These are phyloP conservation scores for Quercus engelmannii DNA, from an alignment of 306 rosid genomes.

Conservation along the genomic window DNA sequence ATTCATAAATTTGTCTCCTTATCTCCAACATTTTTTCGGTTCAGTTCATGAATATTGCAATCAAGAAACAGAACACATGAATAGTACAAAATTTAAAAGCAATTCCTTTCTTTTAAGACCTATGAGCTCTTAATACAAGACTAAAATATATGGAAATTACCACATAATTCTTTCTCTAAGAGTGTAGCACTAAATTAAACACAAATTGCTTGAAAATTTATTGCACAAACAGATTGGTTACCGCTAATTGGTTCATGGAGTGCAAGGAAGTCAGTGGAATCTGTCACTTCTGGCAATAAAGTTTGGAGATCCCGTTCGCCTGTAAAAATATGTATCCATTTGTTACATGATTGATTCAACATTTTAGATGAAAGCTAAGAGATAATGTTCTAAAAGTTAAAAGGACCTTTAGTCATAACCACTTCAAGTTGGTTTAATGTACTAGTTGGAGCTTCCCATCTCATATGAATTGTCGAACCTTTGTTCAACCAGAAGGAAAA, in stretches of 20 bases:
- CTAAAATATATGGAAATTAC: background rate
- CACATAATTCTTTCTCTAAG: background rate
- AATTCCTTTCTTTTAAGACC: background rate
- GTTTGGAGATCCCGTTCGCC: conserved; percentile 39
- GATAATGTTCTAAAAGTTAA: background rate
- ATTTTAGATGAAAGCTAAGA: background rate
- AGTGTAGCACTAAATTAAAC: background rate
- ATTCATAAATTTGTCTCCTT: background rate
- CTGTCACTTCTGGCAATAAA: conserved; percentile 27
- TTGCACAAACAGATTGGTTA: conserved; percentile 12
- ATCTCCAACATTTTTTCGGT: background rate
- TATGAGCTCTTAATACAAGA: background rate
- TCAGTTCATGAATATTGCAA: background rate
- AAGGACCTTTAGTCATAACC: conserved; percentile 52
- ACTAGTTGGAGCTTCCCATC: conserved; percentile 55
- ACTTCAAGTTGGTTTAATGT: conserved; percentile 37
- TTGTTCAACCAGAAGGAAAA: conserved; percentile 68
- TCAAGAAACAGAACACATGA: background rate
- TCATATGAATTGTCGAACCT: conserved; percentile 57
- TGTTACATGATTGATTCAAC: background rate
- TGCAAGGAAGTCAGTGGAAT: conserved; percentile 4
- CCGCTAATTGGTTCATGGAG: conserved; percentile 26
- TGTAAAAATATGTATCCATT: conserved; percentile 22
- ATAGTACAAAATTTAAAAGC: background rate
- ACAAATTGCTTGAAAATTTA: background rate